Evolutionary conservation across 1,284 basidiomycete species (phyloP).

Genomic region (Pseudozyma pruni): DNA sequence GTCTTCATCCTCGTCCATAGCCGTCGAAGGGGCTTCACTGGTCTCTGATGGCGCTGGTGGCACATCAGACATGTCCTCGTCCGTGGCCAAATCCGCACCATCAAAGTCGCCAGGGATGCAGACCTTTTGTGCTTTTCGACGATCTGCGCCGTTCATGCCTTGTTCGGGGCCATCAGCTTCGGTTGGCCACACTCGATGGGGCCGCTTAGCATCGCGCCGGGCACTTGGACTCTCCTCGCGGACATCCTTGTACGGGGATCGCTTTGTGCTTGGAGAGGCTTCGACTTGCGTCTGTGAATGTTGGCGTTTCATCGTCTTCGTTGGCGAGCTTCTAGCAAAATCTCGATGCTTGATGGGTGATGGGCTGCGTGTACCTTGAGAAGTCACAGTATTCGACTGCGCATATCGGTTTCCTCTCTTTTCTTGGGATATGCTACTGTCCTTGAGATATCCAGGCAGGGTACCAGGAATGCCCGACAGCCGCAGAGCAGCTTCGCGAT

Average conservation of each 20-base stretch:
- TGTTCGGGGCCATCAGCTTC: constrained; percentile 4
- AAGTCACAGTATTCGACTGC: not conserved
- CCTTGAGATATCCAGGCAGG: constrained; percentile 37
- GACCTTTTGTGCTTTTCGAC: constrained; percentile 9
- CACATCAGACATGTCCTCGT: constrained; percentile 35
- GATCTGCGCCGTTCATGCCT: not conserved
- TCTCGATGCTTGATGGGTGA: constrained; percentile 15
- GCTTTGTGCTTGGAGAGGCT: not conserved
- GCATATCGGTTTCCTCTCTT: not conserved
- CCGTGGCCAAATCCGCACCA: not conserved
- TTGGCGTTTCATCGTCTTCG: constrained; percentile 10
- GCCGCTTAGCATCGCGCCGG: constrained; percentile 13
- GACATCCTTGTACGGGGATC: not conserved
- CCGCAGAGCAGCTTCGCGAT: constrained; percentile 26
- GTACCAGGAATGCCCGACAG: constrained; percentile 43
- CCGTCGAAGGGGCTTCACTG: not conserved
- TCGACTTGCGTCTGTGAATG: constrained; percentile 2
- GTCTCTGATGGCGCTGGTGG: not conserved
- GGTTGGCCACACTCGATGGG: constrained; percentile 14
- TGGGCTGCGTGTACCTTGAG: constrained; percentile 4
- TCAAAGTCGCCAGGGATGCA: constrained; percentile 24
- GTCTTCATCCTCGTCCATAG: constrained; percentile 25
- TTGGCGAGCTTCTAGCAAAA: constrained; percentile 6
- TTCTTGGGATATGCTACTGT: not conserved
- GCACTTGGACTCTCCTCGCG: constrained; percentile 1